Evolutionary conservation across 345 rosid genomes (phyloP), one percentile per base, ranked within the genome.

Genomic region (Carallia brachiata): DNA sequence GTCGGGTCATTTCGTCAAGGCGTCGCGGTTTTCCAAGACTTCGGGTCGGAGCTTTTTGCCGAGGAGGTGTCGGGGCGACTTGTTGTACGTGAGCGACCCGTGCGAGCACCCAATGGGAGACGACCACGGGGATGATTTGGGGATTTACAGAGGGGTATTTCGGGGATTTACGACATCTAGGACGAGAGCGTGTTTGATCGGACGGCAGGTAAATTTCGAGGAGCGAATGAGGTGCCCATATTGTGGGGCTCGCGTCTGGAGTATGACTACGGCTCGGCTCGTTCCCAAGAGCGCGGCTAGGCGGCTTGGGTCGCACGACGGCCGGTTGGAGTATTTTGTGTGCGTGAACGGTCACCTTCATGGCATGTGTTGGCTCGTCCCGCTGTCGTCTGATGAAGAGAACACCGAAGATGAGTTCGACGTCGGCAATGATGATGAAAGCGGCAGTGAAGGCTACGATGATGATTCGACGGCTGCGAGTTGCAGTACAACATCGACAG

Each of bases 191-290:
- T 80, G 77, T 37, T 77, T 92, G 34, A 76, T 92, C 34, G 63
- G 83, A 56, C 85, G 86, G 53, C 87, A 69, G 56, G 87, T 78
- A 13, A 82, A 67, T 80, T 71, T 92, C 2, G 98, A 92, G 70
- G 88, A 84, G 65, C 50, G 74, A 39, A 75, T 75, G 2, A 66
- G 82, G 72, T 90, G 98, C 80, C 87, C 92, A 18, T 90, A 90
- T 72, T 92, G 98, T 39, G 89, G 90, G 66, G 86, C 89, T 1
- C 88, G 96, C 9, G 95, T 92, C 18, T 92, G 98, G 98, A 92
- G 90, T 63, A 92, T 90, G 96, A 87, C 85, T 12, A 66, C 88
- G 56, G 98, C 95, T 37, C 83, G 86, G 66, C 86, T 92, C 0
- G 71, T 87, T 0, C 93, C 98, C 6, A 83, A 63, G 73, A 86